A percentile compares a stretch with the other conserved stretches of the same genome.
Evolutionary conservation across 192 early-diverging fungal species (phyloP).

Genomic region (Coemansia sp.): DNA sequence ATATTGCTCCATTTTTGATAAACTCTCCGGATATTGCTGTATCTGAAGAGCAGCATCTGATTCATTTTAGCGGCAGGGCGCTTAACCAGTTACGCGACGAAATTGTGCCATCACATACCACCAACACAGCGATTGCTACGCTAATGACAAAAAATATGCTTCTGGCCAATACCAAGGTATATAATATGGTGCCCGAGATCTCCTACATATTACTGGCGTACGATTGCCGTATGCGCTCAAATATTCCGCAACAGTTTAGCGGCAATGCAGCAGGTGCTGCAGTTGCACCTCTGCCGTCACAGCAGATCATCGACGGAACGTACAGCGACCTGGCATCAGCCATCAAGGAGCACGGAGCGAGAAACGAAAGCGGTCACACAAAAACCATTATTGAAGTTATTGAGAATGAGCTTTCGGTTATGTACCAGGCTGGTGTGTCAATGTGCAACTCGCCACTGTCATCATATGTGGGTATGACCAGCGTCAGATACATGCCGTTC

Average conservation of each 20-base stretch:
- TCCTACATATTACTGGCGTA: conserved; percentile 33
- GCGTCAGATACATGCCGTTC: conserved; percentile 38
- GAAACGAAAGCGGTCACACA: conserved; percentile 24
- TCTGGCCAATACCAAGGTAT: conserved; percentile 21
- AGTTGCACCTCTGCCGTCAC: conserved; percentile 18
- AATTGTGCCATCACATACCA: conserved; percentile 18
- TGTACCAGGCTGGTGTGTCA: conserved; percentile 18
- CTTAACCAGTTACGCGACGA: conserved; percentile 36
- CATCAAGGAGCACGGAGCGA: conserved; percentile 23
- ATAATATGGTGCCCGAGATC: conserved; percentile 9
- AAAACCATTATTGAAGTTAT: conserved; percentile 26
- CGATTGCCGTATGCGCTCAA: conserved; percentile 24
- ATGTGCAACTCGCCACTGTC: conserved; percentile 30
- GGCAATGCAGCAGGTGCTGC: conserved; percentile 32
- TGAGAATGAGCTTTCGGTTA: conserved; percentile 25
- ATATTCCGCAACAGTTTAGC: conserved; percentile 20
- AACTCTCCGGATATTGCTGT: conserved; percentile 22
- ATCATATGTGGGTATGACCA: conserved; percentile 30
- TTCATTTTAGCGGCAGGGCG: conserved; percentile 21
- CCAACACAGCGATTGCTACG: conserved; percentile 14
- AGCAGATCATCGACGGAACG: conserved; percentile 10
- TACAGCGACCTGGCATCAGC: conserved; percentile 23
- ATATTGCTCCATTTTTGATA: conserved; percentile 28
- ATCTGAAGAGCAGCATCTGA: conserved; percentile 34
- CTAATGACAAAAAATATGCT: conserved; percentile 25